phyloP scores from a whole-genome alignment of 2,329 filamentous ascomycete genomes.

The Xylariaceae sp. region DNA sequence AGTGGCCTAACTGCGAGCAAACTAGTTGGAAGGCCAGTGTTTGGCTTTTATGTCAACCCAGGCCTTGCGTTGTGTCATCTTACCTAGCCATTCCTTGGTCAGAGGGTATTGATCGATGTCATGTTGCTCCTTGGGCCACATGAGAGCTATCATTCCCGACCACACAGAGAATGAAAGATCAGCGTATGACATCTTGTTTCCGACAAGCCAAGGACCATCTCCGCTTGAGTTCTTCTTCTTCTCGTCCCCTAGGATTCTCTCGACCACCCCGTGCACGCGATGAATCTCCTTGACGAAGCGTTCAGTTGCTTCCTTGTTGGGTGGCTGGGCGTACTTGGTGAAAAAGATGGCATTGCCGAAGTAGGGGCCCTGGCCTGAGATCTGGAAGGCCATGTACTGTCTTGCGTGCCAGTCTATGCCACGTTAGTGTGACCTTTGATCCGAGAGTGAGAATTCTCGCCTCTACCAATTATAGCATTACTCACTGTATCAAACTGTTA shows the following conservation, averaged over 20 bases:
- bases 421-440: too few species aligned
- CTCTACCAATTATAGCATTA: too few species aligned
- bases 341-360: conserved; percentile 46
- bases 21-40: too few species aligned
- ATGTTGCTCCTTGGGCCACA: neutral
- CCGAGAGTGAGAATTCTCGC: too few species aligned
- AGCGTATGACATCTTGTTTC: conserved; percentile 10
- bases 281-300: conserved; percentile 42
- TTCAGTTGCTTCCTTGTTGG: conserved; percentile 38
- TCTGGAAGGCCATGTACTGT: conserved; percentile 44
- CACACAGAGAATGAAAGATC: conserved; percentile 11
- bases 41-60: neutral
- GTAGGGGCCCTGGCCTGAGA: conserved; percentile 45
- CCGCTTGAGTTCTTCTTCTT: conserved; percentile 18
- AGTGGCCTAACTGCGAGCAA: too few species aligned
- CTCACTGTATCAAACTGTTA: too few species aligned
- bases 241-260: conserved; percentile 29
- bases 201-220: conserved; percentile 8
- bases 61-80: neutral
- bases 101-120: neutral
- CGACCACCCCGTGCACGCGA: conserved; percentile 42
- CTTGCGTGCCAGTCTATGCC: conserved; percentile 31
- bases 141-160: neutral
- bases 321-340: conserved; percentile 37
- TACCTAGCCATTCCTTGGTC: conserved; percentile 1